Percentiles rank a stretch among this genome's conserved stretches.
Conservation (phyloP, 345 rosid genomes). For the Raphanus raphanistrum region DNA sequence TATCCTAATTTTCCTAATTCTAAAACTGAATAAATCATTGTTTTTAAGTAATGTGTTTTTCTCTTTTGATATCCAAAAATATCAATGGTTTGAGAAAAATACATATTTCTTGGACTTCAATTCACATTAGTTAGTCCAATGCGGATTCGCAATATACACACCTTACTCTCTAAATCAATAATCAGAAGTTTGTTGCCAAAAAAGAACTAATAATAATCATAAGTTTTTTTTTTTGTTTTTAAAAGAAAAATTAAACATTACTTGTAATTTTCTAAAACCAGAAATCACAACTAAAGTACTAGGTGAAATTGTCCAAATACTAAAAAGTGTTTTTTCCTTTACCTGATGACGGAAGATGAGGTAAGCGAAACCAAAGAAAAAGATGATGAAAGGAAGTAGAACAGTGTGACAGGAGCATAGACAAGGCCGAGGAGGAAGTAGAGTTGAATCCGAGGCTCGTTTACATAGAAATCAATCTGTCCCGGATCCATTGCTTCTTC, state of each 20-base stretch:
- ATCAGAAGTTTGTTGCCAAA: too few species aligned
- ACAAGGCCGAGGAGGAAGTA: slow-evolving; percentile 94
- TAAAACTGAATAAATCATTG: background rate
- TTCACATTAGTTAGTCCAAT: too few species aligned
- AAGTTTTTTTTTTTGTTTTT: too few species aligned
- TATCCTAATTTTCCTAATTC: background rate
- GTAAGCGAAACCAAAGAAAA: slow-evolving; percentile 81
- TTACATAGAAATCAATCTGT: slow-evolving; percentile 73
- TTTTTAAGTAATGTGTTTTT: too few species aligned
- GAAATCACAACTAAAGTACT: background rate
- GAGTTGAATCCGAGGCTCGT: slow-evolving; percentile 91
- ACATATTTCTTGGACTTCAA: too few species aligned
- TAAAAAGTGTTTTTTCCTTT: background rate
- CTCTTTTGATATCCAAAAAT: too few species aligned
- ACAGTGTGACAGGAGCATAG: slow-evolving; percentile 77
- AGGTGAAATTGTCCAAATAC: background rate
- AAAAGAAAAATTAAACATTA: background rate
- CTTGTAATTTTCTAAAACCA: background rate
- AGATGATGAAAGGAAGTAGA: slow-evolving; percentile 81
- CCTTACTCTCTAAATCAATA: too few species aligned
- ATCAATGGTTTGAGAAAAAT: background rate
- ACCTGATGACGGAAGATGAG: slow-evolving; percentile 96
- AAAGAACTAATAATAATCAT: too few species aligned
- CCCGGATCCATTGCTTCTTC: slow-evolving; percentile 97
- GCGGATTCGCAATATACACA: too few species aligned